Conservation (phyloP, 768 basidiomycete genomes). For the Boletellus sp. region DNA sequence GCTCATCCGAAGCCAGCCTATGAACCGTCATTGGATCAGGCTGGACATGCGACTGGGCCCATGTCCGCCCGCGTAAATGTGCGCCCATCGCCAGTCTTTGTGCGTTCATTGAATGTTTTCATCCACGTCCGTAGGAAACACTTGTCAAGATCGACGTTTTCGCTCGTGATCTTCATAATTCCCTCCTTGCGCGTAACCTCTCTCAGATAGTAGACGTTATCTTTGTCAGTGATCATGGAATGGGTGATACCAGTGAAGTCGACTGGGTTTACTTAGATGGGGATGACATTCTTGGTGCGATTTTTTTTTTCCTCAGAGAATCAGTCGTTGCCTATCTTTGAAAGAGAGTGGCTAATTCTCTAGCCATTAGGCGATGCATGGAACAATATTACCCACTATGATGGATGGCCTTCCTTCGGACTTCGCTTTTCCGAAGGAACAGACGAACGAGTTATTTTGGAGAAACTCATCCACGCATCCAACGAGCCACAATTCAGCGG, state of each 20-base stretch:
- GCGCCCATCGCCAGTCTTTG: slow-evolving; percentile 19
- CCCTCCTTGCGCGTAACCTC: slow-evolving; percentile 67
- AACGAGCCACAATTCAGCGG: slow-evolving; percentile 32
- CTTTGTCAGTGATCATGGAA: slow-evolving; percentile 90
- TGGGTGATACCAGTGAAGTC: slow-evolving; percentile 82
- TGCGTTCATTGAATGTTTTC: neutral
- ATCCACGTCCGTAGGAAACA: slow-evolving; percentile 43
- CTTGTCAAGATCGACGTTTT: slow-evolving; percentile 70
- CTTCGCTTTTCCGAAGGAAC: slow-evolving; percentile 63
- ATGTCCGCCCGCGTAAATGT: slow-evolving; percentile 70
- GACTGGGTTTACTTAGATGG: slow-evolving; percentile 74
- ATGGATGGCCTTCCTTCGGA: slow-evolving; percentile 90
- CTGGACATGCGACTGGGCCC: slow-evolving; percentile 71
- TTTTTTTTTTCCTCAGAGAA: neutral
- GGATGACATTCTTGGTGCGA: slow-evolving; percentile 26
- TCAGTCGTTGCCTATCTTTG: neutral
- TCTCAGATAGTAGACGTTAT: slow-evolving; percentile 82
- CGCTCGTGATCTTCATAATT: slow-evolving; percentile 61
- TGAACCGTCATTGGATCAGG: slow-evolving; percentile 84
- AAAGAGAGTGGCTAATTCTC: neutral
- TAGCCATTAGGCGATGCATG: slow-evolving; percentile 20
- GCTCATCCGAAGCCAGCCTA: slow-evolving; percentile 47
- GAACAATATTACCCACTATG: slow-evolving; percentile 48
- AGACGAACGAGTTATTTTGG: slow-evolving; percentile 55
- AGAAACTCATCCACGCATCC: slow-evolving; percentile 52